These are phyloP conservation scores for Psilocybe mexicana DNA, from an alignment of 1,284 basidiomycete species.

Conservation along the genomic window DNA sequence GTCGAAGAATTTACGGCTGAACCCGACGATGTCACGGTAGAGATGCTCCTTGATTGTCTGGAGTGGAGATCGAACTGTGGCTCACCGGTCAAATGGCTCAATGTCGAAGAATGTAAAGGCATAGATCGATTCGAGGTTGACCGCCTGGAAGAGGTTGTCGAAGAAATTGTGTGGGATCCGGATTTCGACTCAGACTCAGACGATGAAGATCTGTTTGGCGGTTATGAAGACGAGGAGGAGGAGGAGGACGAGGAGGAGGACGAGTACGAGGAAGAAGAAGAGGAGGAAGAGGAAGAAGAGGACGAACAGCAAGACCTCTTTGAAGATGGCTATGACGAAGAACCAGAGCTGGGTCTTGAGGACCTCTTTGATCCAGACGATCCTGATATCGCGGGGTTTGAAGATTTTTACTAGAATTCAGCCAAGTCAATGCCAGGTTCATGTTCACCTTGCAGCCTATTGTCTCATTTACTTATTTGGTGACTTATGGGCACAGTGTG, in stretches of 20 bases:
- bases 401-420: background rate
- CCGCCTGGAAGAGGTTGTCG: background rate
- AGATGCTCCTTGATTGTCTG: background rate
- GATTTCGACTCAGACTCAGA: background rate
- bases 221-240: background rate
- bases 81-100: background rate
- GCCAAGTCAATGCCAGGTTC: too few relatives aligned
- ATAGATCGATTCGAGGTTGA: too few relatives aligned
- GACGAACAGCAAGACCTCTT: background rate
- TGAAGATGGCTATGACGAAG: background rate
- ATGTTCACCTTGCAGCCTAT: too few relatives aligned
- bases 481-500: too few relatives aligned
- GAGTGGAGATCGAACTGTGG: background rate
- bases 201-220: too few relatives aligned
- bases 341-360: background rate
- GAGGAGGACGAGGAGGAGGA: background rate
- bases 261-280: background rate
- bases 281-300: background rate
- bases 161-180: background rate
- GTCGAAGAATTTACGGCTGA: background rate
- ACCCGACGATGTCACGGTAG: background rate
- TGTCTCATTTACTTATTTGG: too few relatives aligned
- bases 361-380: background rate
- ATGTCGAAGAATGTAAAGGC: background rate
- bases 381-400: background rate